Evolutionary conservation across 2,329 filamentous ascomycete species (phyloP).

Genomic region (Colletotrichum viniferum): DNA sequence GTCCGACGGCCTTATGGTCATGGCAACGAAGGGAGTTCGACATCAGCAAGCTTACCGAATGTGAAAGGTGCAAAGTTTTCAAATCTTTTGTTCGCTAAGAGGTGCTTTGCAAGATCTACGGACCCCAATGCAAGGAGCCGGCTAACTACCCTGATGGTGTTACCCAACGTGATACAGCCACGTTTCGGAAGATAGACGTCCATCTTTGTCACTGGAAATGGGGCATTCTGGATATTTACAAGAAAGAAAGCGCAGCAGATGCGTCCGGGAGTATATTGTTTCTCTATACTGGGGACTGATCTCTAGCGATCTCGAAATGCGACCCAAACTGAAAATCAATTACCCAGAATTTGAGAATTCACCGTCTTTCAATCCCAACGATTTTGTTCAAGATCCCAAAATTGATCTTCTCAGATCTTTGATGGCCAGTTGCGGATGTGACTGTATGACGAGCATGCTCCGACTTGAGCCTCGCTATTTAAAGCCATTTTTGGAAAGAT

Average conservation of each 20-base stretch:
- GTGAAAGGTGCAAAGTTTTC: not conserved
- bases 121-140: not conserved
- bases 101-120: not conserved
- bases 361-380: not conserved
- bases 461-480: not conserved
- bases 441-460: not conserved
- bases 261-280: not conserved
- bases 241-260: not conserved
- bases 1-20: not conserved
- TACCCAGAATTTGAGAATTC: not conserved
- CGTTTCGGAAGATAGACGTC: not conserved
- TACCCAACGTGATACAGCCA: not conserved
- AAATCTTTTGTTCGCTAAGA: not conserved
- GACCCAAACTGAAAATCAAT: not conserved
- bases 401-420: not conserved
- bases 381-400: not conserved
- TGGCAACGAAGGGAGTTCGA: not conserved
- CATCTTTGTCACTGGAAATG: not conserved
- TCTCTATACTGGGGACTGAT: not conserved
- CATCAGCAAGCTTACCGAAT: not conserved
- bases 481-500: not conserved
- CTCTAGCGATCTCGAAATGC: not conserved
- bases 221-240: not conserved
- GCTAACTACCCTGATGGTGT: not conserved
- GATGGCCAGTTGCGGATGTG: not conserved